Evolutionary conservation across 2,329 filamentous ascomycete genomes (phyloP).

Genomic region (Dactylellina sp.): DNA sequence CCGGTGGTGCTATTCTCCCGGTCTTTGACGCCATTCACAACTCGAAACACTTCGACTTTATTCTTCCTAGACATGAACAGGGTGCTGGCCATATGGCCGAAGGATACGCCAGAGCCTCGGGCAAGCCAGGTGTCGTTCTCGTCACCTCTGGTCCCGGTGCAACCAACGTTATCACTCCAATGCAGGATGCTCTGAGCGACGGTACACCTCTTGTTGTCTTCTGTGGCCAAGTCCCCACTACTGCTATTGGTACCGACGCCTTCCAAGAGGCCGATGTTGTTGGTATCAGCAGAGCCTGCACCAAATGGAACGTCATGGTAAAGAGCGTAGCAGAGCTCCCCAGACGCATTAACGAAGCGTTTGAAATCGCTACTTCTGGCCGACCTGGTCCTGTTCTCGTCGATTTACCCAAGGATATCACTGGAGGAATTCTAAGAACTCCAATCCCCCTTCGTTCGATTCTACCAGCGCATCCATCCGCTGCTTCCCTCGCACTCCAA

Average conservation of each 20-base stretch:
- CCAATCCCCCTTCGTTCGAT: slow-evolving; percentile 82
- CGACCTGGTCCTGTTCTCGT: slow-evolving; percentile 94
- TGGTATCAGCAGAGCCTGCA: slow-evolving; percentile 93
- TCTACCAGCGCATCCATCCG: slow-evolving; percentile 83
- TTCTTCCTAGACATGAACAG: slow-evolving; percentile 95
- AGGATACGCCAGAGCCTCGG: slow-evolving; percentile 92
- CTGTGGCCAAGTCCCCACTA: slow-evolving; percentile 89
- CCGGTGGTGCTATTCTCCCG: slow-evolving; percentile 94
- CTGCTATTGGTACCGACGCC: slow-evolving; percentile 90
- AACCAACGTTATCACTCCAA: slow-evolving; percentile 94
- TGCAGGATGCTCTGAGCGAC: slow-evolving; percentile 95
- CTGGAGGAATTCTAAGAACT: slow-evolving; percentile 81
- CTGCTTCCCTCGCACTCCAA: slow-evolving; percentile 83
- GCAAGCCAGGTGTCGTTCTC: slow-evolving; percentile 93
- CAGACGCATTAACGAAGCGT: slow-evolving; percentile 94
- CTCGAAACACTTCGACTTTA: slow-evolving; percentile 94
- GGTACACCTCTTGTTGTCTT: slow-evolving; percentile 97
- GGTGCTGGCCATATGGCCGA: slow-evolving; percentile 99
- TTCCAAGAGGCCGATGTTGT: slow-evolving; percentile 97
- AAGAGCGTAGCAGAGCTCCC: slow-evolving; percentile 94
- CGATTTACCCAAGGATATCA: slow-evolving; percentile 96
- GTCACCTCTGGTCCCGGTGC: slow-evolving; percentile 97
- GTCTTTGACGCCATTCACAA: slow-evolving; percentile 99
- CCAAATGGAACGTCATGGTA: slow-evolving; percentile 99
- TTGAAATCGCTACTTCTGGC: slow-evolving; percentile 95